Evolutionary conservation across 2,329 filamentous ascomycete species (phyloP), one percentile per base, ranked within the genome.

Genomic region (Neofusicoccum laricinum): DNA sequence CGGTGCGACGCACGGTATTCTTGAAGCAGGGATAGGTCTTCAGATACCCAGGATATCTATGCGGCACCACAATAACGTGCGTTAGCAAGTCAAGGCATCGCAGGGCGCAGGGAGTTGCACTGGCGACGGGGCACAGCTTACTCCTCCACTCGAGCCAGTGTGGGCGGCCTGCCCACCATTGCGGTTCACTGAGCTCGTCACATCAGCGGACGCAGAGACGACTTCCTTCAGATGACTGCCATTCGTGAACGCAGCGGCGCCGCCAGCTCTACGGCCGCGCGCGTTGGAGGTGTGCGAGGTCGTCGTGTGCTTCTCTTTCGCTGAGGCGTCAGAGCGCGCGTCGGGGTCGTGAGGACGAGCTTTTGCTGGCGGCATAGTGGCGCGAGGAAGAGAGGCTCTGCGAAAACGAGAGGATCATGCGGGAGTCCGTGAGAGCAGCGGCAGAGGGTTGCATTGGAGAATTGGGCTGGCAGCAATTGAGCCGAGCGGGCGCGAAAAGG

Each of bases 1-100:
- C 85, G 85, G 80, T 93, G 88, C 68, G 90, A 85, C 73, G 90
- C 86, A 67, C 90, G 87, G 81, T 95, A 95, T 68, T 85, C 83
- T 73, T 93, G 89, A 57, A 95, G 86, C 53, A 90, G 80, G 55
- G 86, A 79, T 66, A 87, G 81, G 34, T 91, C 86, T 71, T 91
- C 89, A 2, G 85, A 84, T 17, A 84, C 79, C 90, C 90, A 93
- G 73, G 88, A 76, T 67, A 85, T 82, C 83, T 85, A 58, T 41
- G 48, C 21, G 36, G 32, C 17, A n/a, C 17, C n/a, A 8, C 34
- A 17, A 10, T n/a, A 14, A 38, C 8, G 12, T 8, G 36, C 34
- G 53, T 64, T n/a, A 64, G 53, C 45, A 38, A n/a, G 17, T 43
- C 17, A 11, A 4, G 19, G 43, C 34, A 7, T 21, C 14, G 34